A percentile compares a stretch with the other conserved stretches of the same genome.
phyloP scores from a whole-genome alignment of 2,329 filamentous ascomycete genomes.

The Epichloe elymi region DNA sequence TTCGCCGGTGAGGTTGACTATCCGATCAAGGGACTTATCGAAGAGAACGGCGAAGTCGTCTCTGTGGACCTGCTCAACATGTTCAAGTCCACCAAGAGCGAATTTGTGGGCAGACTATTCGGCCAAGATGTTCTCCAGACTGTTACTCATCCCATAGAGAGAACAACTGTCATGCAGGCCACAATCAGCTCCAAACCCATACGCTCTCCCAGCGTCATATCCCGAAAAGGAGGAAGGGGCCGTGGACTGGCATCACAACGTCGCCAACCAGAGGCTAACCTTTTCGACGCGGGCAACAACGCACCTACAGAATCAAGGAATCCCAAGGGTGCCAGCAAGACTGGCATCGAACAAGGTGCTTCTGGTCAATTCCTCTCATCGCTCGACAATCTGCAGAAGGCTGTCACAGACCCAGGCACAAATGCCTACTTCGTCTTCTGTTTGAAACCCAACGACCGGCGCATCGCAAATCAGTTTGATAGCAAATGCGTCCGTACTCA shows the following conservation, averaged over 20 bases:
- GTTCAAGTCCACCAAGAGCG: slow-evolving; percentile 74
- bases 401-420: slow-evolving; percentile 65
- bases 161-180: slow-evolving; percentile 83
- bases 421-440: slow-evolving; percentile 97
- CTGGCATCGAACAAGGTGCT: slow-evolving; percentile 59
- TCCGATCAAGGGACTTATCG: slow-evolving; percentile 69
- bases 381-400: slow-evolving; percentile 81
- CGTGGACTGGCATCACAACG: slow-evolving; percentile 23
- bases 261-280: slow-evolving; percentile 25
- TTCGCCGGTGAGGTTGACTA: slow-evolving; percentile 97
- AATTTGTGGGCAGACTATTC: slow-evolving; percentile 81
- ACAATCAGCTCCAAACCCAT: slow-evolving; percentile 92
- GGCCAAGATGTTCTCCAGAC: slow-evolving; percentile 93
- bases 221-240: slow-evolving; percentile 49
- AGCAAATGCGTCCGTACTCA: slow-evolving; percentile 96
- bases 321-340: slow-evolving; percentile 21
- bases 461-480: slow-evolving; percentile 97
- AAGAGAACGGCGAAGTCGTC: slow-evolving; percentile 93
- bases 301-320: slow-evolving; percentile 24
- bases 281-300: slow-evolving; percentile 16
- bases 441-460: slow-evolving; percentile 88
- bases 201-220: slow-evolving; percentile 84
- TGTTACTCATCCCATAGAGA: slow-evolving; percentile 84
- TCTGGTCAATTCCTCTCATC: slow-evolving; percentile 85
- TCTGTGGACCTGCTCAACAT: slow-evolving; percentile 93